Percentiles rank a stretch among this genome's conserved stretches.
These are phyloP conservation scores for Eucalyptus cladocalyx DNA, from an alignment of 345 rosid genomes.

Conservation along the genomic window DNA sequence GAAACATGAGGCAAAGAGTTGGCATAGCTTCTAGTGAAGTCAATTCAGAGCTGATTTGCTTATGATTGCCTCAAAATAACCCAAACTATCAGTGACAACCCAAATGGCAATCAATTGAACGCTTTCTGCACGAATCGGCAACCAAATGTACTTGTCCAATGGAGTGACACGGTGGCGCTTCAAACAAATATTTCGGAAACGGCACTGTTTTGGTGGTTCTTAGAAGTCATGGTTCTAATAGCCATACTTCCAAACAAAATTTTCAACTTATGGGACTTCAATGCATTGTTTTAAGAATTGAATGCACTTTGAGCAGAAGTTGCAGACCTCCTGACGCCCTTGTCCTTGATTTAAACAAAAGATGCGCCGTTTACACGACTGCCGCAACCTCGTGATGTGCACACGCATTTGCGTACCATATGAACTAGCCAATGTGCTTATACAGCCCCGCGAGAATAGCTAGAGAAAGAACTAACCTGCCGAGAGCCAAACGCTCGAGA, in stretches of 20 bases:
- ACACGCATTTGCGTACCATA: background rate
- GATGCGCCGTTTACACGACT: background rate
- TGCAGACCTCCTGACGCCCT: background rate
- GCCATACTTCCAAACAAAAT: background rate
- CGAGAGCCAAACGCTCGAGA: constrained; percentile 8
- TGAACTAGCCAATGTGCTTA: background rate
- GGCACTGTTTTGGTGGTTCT: background rate
- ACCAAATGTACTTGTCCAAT: background rate
- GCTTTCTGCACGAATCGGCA: background rate
- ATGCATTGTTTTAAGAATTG: background rate
- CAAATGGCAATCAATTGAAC: background rate
- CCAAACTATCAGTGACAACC: background rate
- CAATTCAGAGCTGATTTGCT: background rate
- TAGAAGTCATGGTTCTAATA: background rate
- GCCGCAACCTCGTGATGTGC: background rate
- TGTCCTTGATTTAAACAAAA: background rate
- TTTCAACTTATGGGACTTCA: background rate
- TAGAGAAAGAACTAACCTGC: background rate
- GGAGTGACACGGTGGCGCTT: background rate
- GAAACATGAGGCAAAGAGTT: background rate
- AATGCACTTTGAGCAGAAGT: background rate
- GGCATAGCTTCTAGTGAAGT: background rate
- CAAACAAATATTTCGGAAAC: background rate
- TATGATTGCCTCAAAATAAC: background rate
- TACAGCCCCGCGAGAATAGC: background rate